A percentile compares a stretch with the other conserved stretches of the same genome.
phyloP scores from a whole-genome alignment of 1,284 basidiomycete species.

The Tilletia indica region DNA sequence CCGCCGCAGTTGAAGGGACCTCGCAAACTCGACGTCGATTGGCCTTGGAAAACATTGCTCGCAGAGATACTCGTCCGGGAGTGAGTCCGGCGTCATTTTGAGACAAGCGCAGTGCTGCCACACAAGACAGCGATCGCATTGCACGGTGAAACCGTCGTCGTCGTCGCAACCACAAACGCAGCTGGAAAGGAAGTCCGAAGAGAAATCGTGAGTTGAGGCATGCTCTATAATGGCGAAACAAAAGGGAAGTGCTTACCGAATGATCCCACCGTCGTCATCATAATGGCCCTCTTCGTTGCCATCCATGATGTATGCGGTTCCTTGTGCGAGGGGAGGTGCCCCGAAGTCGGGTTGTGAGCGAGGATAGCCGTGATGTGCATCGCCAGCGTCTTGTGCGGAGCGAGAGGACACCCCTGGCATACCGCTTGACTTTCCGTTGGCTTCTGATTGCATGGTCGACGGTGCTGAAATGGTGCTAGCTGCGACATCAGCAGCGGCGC shows the following conservation, averaged over 20 bases:
- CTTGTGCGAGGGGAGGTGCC: not conserved
- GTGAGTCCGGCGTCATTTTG: constrained; percentile 59
- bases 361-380: not conserved
- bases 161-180: constrained; percentile 71
- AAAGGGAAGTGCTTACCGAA: constrained; percentile 17
- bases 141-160: constrained; percentile 89
- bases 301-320: not conserved
- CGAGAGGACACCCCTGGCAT: too few relatives aligned
- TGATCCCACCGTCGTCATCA: constrained; percentile 30
- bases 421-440: too few relatives aligned
- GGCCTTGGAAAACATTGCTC: constrained; percentile 56
- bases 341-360: not conserved
- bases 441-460: not conserved
- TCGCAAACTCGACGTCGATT: constrained; percentile 48
- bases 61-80: constrained; percentile 67
- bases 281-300: constrained; percentile 17
- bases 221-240: not conserved
- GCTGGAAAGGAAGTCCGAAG: constrained; percentile 53
- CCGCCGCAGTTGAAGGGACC: constrained; percentile 45
- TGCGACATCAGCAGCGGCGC: not conserved
- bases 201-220: not conserved
- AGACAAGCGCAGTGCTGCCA: constrained; percentile 92
- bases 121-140: constrained; percentile 80
- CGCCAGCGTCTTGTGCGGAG: not conserved
- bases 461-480: not conserved